Percentiles rank a stretch among this genome's conserved stretches.
Evolutionary conservation across 768 basidiomycete species (phyloP).

Genomic region (Multifurca ochricompacta): DNA sequence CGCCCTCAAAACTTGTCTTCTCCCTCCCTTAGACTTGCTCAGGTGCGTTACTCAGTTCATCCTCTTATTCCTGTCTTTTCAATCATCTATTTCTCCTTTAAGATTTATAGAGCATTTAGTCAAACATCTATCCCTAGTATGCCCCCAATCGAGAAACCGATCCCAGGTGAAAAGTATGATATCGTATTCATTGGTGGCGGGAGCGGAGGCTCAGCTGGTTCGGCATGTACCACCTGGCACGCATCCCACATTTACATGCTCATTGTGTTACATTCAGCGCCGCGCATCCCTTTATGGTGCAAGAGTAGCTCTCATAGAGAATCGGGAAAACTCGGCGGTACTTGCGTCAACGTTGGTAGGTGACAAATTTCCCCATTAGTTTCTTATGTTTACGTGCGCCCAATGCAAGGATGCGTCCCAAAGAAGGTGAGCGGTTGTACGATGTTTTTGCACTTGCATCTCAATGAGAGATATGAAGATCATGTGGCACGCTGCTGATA

Average conservation of each 20-base stretch:
- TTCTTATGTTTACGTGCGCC: neutral
- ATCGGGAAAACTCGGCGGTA: slow-evolving; percentile 73
- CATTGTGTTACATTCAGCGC: slow-evolving; percentile 42
- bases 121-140: slow-evolving; percentile 40
- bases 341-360: slow-evolving; percentile 96
- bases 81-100: neutral
- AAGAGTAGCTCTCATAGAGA: slow-evolving; percentile 87
- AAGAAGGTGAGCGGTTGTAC: slow-evolving; percentile 61
- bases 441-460: neutral
- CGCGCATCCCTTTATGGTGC: slow-evolving; percentile 89
- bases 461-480: slow-evolving; percentile 41
- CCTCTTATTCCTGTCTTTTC: neutral
- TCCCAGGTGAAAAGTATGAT: slow-evolving; percentile 58
- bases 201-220: slow-evolving; percentile 84
- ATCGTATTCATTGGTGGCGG: slow-evolving; percentile 89
- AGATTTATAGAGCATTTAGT: slow-evolving; percentile 44
- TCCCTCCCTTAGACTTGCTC: slow-evolving; percentile 8
- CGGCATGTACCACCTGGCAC: slow-evolving; percentile 45
- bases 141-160: slow-evolving; percentile 65
- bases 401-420: slow-evolving; percentile 75
- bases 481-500: slow-evolving; percentile 96
- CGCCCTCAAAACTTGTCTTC: slow-evolving; percentile 5
- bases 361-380: slow-evolving; percentile 11
- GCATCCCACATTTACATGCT: neutral
- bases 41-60: slow-evolving; percentile 1